Conservation (phyloP, 257 asterid species). For the Solanum paucissectum region DNA sequence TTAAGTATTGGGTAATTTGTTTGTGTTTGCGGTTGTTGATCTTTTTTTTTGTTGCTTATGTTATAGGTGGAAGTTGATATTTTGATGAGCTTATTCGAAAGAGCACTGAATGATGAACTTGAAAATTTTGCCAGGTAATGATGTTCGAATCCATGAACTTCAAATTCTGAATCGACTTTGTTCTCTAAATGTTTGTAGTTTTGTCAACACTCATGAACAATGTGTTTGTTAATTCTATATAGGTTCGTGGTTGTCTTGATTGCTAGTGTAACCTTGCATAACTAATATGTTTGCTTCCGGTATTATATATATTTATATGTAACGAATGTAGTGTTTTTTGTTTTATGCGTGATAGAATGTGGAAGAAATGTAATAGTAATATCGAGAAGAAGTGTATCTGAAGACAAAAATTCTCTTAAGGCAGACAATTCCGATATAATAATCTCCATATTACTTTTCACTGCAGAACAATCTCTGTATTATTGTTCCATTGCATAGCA, state of each 20-base stretch:
- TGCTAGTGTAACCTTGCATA: not conserved
- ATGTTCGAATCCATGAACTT: rapidly evolving
- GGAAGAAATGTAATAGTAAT: not conserved
- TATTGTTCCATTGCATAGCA: not conserved
- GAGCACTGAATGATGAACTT: constrained; percentile 6
- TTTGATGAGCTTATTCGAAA: constrained; percentile 22
- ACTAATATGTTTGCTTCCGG: not conserved
- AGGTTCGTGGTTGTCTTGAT: not conserved
- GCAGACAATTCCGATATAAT: not conserved
- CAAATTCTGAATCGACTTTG: not conserved
- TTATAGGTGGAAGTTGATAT: constrained; percentile 19
- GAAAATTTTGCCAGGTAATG: constrained; percentile 5
- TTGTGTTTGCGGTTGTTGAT: not conserved
- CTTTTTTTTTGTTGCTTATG: not conserved
- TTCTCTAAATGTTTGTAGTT: not conserved
- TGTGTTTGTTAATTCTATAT: not conserved
- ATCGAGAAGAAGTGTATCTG: too few relatives aligned
- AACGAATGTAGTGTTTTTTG: not conserved
- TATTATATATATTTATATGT: not conserved
- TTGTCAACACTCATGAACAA: not conserved
- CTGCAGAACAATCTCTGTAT: too few relatives aligned
- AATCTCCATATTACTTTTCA: not conserved
- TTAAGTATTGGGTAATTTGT: not conserved
- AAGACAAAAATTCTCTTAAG: not conserved
- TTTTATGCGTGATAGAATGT: too few relatives aligned